Base-by-base conservation (phyloP, 2,329 filamentous ascomycete species). In the Neonectria punicea region DNA sequence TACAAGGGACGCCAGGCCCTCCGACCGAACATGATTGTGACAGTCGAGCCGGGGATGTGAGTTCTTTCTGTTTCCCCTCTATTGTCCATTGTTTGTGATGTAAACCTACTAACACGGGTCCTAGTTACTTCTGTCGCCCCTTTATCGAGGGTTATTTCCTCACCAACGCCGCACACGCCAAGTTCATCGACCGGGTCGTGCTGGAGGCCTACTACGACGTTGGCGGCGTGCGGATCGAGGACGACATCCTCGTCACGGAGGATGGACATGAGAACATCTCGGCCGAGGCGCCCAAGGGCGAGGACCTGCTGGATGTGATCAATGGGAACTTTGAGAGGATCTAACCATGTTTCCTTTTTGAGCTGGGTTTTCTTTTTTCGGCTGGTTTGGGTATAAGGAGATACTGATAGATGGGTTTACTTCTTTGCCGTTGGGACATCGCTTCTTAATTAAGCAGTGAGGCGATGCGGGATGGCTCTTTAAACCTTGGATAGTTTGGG, bases 141-240 rank as follows among this genome's bases (percentile, higher is more conserved):
- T 93, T 92, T 68, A 87, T 94, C 65, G 87, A 93, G 80, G 87
- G 87, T 20, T 90, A 89, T 75, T 87, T 92, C 75, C 83, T 91
- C 71, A 83, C 85, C 56, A 84, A 87, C 63, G 80, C 84, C 2
- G 80, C 82, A 61, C 89, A 91, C 75, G 82, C 84, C 43, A 83
- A 84, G 63, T 92, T 87, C 72, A 90, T 96, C 73, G 86, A 94
- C 78, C 81, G 82, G 69, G 82, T 84, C 5, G 85, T 90, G 5
- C 80, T 96, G 53, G 88, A 90, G 65, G 82, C 81, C 67, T 95
- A 92, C 77, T 95, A 92, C 83, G 82, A 81, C 28, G 90, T 98
- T 1, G 96, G 95, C 16, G 96, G 96, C 36, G 93, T 97, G 28
- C 87, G 96, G 51, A 97, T 98, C 66, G 96, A 99, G 81, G 94